Evolutionary conservation across 139 green algal genomes (phyloP).

Genomic region (Coelastrella sp.): DNA sequence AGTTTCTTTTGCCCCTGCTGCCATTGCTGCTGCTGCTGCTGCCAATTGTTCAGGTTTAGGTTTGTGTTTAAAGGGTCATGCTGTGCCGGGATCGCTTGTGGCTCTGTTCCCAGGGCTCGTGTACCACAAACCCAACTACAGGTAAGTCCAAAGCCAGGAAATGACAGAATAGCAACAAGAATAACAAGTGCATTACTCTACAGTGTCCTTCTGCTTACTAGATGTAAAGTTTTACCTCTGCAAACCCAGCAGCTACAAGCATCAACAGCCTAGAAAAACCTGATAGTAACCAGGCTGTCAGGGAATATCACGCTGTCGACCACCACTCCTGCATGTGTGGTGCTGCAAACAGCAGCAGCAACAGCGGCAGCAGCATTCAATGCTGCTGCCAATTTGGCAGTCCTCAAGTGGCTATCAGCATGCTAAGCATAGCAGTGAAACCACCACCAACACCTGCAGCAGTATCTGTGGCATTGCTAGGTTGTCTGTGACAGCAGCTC

Average conservation of each 20-base stretch:
- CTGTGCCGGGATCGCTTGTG: conserved; percentile 61
- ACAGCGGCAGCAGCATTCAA: too few relatives aligned
- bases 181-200: neutral
- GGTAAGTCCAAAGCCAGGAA: neutral
- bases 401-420: too few relatives aligned
- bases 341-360: neutral
- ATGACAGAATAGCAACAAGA: neutral
- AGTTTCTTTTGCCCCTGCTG: neutral
- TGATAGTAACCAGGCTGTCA: too few relatives aligned
- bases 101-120: conserved; percentile 77
- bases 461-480: neutral
- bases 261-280: too few relatives aligned
- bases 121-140: conserved; percentile 55
- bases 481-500: neutral
- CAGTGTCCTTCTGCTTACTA: too few relatives aligned
- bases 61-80: conserved; percentile 33
- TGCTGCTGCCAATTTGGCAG: too few relatives aligned
- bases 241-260: too few relatives aligned
- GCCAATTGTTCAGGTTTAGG: conserved; percentile 13
- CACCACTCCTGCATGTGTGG: too few relatives aligned
- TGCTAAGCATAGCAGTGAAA: neutral
- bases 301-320: too few relatives aligned
- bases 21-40: neutral
- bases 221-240: too few relatives aligned
- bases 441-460: neutral